These are phyloP conservation scores for Silene noctiflora DNA, from an alignment of 179 eudicot species.

Conservation along the genomic window DNA sequence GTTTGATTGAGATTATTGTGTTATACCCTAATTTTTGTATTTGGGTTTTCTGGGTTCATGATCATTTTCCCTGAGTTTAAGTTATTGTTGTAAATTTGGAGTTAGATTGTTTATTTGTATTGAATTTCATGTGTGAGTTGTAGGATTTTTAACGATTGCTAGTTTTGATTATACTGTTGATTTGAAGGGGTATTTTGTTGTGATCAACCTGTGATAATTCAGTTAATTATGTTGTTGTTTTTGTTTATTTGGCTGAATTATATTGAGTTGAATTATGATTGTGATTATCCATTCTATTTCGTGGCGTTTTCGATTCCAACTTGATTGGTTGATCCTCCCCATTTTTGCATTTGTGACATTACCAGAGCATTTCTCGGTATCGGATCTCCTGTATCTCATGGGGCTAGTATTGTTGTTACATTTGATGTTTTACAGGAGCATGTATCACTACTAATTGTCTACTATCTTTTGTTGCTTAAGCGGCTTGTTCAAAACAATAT, in stretches of 20 bases:
- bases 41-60: conserved; percentile 18
- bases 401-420: not conserved
- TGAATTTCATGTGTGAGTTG: not conserved
- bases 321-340: not conserved
- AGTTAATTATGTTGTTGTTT: not conserved
- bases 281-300: not conserved
- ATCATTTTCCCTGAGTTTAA: not conserved
- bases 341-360: not conserved
- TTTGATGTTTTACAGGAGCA: not conserved
- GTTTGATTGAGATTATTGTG: not conserved
- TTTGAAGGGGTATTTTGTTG: not conserved
- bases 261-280: not conserved
- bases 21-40: conserved; percentile 2
- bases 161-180: not conserved
- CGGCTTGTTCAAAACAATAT: not conserved
- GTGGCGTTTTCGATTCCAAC: not conserved
- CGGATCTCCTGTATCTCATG: not conserved
- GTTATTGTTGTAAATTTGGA: not conserved
- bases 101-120: not conserved
- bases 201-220: not conserved
- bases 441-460: not conserved
- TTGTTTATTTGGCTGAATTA: not conserved
- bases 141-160: not conserved
- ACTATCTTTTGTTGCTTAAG: not conserved
- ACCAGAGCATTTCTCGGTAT: not conserved